Evolutionary conservation across 2,329 filamentous ascomycete genomes (phyloP), one percentile per base, ranked within the genome.

Genomic region (Claviceps paspali): DNA sequence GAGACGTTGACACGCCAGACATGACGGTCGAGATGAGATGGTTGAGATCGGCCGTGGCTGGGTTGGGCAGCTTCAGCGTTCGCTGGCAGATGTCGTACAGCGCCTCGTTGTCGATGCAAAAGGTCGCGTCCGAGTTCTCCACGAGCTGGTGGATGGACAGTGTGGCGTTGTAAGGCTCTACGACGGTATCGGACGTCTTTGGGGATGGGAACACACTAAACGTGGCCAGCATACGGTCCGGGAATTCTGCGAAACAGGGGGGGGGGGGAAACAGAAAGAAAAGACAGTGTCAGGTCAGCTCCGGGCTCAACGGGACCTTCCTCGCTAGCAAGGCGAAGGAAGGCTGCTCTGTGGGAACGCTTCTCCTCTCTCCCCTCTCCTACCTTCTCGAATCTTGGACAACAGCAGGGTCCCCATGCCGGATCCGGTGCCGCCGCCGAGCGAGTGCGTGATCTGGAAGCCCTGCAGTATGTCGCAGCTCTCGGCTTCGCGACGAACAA

Each of bases 41-140:
- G 82, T 98, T 98, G 55, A 98, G 73, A 68, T 98, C 91, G 62
- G 91, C 91, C 67, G 96, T 96, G 24, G 87, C 95, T 57, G 91
- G 91, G 74, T 92, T 88, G 61, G 82, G 80, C 61, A 98, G 84
- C 84, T 98, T 98, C 50, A 98, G 80, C 44, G 91, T 98, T 62
- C 88, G 84, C 84, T 95, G 95, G 83, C 91, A 98, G 58, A 98
- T 98, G 61, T 98, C 91, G 75, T 98, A 96, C 53, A 98, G 78
- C 64, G 91, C 91, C 76, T 98, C 87, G 74, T 98, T 98, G 66
- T 98, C 91, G 65, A 98, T 98, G 72, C 91, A 98, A 79, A 95
- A 98, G 63, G 91, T 98, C 81, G 91, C 86, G 62, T 98, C 91
- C 35, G 91, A 96, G 80, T 98, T 95, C 77, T 98, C 91, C 53